These are phyloP conservation scores for Globisporangium parvum DNA, from an alignment of 352 stramenopile species.

Conservation along the genomic window DNA sequence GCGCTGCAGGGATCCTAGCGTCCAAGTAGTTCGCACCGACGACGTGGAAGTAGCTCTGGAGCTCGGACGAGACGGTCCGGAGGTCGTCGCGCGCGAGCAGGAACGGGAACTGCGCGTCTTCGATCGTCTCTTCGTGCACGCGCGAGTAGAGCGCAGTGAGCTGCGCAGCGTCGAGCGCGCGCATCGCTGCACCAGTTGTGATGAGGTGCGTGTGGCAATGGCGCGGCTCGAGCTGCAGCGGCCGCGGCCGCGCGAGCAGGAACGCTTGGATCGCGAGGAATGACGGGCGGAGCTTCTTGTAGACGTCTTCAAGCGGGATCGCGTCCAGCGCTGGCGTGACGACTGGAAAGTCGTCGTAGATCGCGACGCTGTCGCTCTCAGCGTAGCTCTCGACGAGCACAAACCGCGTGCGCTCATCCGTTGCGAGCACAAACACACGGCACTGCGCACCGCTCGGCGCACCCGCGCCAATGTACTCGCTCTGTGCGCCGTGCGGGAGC, in stretches of 20 bases:
- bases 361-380: slow-evolving; percentile 37
- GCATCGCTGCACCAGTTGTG: slow-evolving; percentile 15
- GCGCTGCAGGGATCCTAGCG: slow-evolving; percentile 32
- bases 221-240: slow-evolving; percentile 32
- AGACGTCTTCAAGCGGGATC: slow-evolving; percentile 22
- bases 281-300: slow-evolving; percentile 34
- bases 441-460: slow-evolving; percentile 27
- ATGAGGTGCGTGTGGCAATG: slow-evolving; percentile 49
- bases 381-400: slow-evolving; percentile 46
- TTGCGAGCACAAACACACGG: slow-evolving; percentile 49
- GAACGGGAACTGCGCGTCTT: slow-evolving; percentile 57
- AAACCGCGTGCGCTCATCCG: slow-evolving; percentile 29
- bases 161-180: slow-evolving; percentile 14
- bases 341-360: slow-evolving; percentile 34
- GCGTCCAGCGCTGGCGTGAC: slow-evolving; percentile 20
- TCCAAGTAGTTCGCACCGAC: slow-evolving; percentile 60
- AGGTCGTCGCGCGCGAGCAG: slow-evolving; percentile 43
- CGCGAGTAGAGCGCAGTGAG: slow-evolving; percentile 22
- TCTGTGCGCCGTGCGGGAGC: slow-evolving; percentile 3
- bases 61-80: slow-evolving; percentile 25
- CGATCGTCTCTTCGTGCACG: slow-evolving; percentile 34
- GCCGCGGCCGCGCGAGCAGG: slow-evolving; percentile 14
- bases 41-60: slow-evolving; percentile 48
- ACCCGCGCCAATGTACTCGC: slow-evolving; percentile 9
- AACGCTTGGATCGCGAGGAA: slow-evolving; percentile 39